Base-by-base conservation (phyloP, 176 grass and related monocot species). In the Alloteropsis semialata region DNA sequence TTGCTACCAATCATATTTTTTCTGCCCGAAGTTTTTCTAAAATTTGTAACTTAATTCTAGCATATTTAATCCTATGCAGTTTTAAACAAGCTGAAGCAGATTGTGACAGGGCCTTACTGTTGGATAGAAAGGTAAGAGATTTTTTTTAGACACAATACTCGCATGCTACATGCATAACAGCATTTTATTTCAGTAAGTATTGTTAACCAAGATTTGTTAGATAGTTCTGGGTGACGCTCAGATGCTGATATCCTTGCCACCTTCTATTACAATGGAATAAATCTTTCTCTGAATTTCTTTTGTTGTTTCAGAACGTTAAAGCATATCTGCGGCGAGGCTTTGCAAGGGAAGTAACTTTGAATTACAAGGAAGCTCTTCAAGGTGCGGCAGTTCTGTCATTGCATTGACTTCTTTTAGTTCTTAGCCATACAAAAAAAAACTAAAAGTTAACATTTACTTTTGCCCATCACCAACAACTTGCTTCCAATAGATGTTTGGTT, bases 321-420 rank as follows among this genome's bases (percentile, higher is more conserved):
- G 96, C 93, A 62, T 96, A 96, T 89, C 71, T 99, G 15, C 92
- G 96, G 81, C 84, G 96, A 87, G 96, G 96, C 46, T 88, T 70
- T 3, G 87, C 93, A 37, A 93, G 75, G 84, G 93, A 96, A 96
- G 87, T 76, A 84, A 85, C 91, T 44, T 84, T 92, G 74, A 90
- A 87, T 75, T 77, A 94, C 77, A 91, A 92, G 84, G 96, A 94
- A 95, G 96, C 96, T 82, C 84, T 93, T 46, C 87, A 93, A 92
- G 91, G 93, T 99, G 66, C 30, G 72, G 58, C 19, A 67, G 17
- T 84, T 77, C 64, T 84, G 32, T 13, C 27, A 82, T 76, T 60
- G 12, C 41, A 72, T 84, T 66, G 38, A 36, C 7, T 61, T 75
- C 68, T 7, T 46, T 7, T 46, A 24, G 33, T 74, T 76, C 64